Conservation (phyloP, 805 yeast species). For the Teunomyces kruisii region DNA sequence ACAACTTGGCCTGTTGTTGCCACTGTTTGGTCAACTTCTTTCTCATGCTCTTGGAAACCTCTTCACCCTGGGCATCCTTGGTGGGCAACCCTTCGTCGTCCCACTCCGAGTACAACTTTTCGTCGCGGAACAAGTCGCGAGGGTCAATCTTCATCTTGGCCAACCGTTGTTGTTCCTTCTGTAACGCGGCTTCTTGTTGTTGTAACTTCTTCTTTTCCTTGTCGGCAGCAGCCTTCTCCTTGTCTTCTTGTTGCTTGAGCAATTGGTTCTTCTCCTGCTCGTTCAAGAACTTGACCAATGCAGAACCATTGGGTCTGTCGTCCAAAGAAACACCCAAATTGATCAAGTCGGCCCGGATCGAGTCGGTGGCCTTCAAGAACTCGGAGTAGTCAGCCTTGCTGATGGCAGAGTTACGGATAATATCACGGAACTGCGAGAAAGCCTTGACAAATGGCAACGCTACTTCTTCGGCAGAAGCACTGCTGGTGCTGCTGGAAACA, state of each 20-base stretch:
- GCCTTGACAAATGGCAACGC: conserved; percentile 79
- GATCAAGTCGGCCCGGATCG: conserved; percentile 68
- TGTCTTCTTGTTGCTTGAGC: conserved; percentile 57
- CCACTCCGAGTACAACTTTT: conserved; percentile 63
- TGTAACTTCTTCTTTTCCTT: conserved; percentile 59
- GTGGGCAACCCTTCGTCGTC: conserved; percentile 85
- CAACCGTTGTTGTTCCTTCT: conserved; percentile 59
- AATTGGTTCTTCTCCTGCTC: conserved; percentile 68
- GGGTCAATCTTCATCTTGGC: conserved; percentile 74
- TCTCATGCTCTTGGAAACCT: conserved; percentile 76
- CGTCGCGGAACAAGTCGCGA: conserved; percentile 65
- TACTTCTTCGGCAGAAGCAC: conserved; percentile 54
- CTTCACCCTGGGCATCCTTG: conserved; percentile 73
- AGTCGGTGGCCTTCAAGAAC: conserved; percentile 71
- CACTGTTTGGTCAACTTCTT: conserved; percentile 81
- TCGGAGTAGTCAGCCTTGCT: conserved; percentile 48
- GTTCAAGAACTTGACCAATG: conserved; percentile 78
- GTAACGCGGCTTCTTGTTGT: conserved; percentile 50
- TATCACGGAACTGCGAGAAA: conserved; percentile 78
- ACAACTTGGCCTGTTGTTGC: conserved; percentile 78
- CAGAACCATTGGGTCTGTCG: conserved; percentile 80
- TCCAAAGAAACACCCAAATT: conserved; percentile 81
- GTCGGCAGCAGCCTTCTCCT: conserved; percentile 53
- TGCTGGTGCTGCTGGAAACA: conserved; percentile 16
- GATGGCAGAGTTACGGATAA: conserved; percentile 74